A percentile compares a stretch with the other conserved stretches of the same genome.
These are phyloP conservation scores for Fusarium sp. DNA, from an alignment of 2,329 filamentous ascomycete genomes.

Conservation along the genomic window DNA sequence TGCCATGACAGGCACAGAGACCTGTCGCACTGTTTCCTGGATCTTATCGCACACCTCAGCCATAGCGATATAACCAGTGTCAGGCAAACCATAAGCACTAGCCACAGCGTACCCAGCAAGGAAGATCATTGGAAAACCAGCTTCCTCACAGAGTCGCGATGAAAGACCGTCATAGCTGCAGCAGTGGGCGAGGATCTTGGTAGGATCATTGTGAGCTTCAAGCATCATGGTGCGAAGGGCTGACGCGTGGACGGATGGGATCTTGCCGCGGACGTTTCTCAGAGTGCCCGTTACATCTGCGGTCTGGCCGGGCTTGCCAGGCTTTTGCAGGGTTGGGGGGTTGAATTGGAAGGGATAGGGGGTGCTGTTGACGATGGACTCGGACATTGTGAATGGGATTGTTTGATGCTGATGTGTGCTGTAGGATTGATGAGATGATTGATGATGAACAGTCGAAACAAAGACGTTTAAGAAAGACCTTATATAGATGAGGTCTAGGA, in stretches of 20 bases:
- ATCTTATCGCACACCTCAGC: conserved; percentile 57
- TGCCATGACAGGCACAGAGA: conserved; percentile 54
- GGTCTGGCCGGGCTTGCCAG: conserved; percentile 20
- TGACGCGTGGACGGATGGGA: conserved; percentile 50
- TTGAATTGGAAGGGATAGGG: conserved; percentile 48
- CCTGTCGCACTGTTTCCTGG: conserved; percentile 51
- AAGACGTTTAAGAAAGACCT: fast-evolving
- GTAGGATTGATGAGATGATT: background rate
- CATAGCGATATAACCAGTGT: conserved; percentile 60
- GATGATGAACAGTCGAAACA: fast-evolving
- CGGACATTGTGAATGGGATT: conserved; percentile 11
- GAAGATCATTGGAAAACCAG: conserved; percentile 57
- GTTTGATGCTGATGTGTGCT: background rate
- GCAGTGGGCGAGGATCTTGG: conserved; percentile 54
- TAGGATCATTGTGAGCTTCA: conserved; percentile 51
- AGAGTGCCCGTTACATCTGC: conserved; percentile 9
- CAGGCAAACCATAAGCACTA: conserved; percentile 53
- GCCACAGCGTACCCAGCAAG: conserved; percentile 55
- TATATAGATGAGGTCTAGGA: background rate
- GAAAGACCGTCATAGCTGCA: conserved; percentile 56
- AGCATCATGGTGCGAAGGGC: conserved; percentile 52
- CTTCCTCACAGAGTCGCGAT: conserved; percentile 55
- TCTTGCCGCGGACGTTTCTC: conserved; percentile 30
- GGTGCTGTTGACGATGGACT: conserved; percentile 44
- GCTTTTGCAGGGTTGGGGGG: conserved; percentile 8